Conservation (phyloP, 78 protist species). For the Chrysochromulina parva region DNA sequence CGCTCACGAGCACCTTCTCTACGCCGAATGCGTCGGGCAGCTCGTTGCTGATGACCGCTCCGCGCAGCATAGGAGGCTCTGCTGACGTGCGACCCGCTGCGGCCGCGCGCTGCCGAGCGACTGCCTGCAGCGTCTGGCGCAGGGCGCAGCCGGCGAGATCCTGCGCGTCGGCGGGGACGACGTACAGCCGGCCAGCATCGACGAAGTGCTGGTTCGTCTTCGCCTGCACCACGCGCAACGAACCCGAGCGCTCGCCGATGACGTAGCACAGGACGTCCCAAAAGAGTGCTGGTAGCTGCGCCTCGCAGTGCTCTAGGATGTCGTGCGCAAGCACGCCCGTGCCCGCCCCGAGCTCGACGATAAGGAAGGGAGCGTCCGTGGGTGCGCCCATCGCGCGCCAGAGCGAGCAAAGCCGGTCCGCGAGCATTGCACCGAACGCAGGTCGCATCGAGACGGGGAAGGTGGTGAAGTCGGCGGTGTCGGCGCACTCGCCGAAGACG, state of each 20-base stretch:
- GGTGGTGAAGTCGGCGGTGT: background rate
- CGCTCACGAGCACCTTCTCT: background rate
- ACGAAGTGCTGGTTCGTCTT: background rate
- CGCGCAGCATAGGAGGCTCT: background rate
- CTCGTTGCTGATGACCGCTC: background rate
- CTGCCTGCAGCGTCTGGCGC: background rate
- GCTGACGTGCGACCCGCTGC: background rate
- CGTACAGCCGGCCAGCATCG: background rate
- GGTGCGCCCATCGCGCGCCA: background rate
- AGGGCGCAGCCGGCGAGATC: background rate
- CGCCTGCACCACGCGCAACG: background rate
- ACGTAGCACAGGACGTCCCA: background rate
- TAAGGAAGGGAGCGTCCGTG: background rate
- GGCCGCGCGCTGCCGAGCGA: background rate
- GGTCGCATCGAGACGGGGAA: constrained; percentile 10
- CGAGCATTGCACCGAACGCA: background rate
- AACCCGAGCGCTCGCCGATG: background rate
- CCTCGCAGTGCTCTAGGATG: background rate
- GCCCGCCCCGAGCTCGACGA: background rate
- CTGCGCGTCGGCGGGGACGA: background rate
- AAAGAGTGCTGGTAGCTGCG: background rate
- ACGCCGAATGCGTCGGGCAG: background rate
- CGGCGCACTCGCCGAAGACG: background rate
- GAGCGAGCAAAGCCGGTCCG: background rate
- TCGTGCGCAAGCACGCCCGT: background rate